phyloP scores from a whole-genome alignment of 768 basidiomycete species.

The Kwoniella sp. region DNA sequence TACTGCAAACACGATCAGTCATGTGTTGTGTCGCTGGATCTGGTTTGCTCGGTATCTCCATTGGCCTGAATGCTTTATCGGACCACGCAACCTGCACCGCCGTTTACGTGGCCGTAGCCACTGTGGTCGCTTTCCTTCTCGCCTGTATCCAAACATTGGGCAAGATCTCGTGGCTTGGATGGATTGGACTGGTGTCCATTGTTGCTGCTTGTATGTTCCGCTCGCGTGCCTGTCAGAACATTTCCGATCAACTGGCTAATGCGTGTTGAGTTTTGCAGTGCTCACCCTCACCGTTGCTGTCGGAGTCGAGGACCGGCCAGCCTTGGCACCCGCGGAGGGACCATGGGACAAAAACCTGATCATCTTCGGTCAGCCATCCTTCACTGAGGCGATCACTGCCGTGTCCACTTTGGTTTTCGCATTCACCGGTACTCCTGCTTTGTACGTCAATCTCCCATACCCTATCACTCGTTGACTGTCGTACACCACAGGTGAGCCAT shows the following conservation, averaged over 20 bases:
- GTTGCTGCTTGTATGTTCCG: slow-evolving; percentile 11
- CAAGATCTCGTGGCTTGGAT: slow-evolving; percentile 50
- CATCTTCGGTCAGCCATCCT: slow-evolving; percentile 35
- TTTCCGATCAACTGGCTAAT: no score
- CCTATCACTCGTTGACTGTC: no score
- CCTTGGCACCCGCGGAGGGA: slow-evolving; percentile 29
- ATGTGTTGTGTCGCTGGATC: slow-evolving; percentile 38
- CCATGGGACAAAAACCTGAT: slow-evolving; percentile 34
- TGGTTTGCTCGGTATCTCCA: slow-evolving; percentile 47
- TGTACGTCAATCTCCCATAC: no score
- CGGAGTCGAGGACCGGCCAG: slow-evolving; percentile 37
- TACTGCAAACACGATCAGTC: neutral
- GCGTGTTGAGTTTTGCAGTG: slow-evolving; percentile 2
- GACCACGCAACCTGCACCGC: slow-evolving; percentile 56
- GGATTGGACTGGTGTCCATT: slow-evolving; percentile 23
- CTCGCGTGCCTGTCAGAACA: neutral
- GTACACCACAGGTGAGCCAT: no score
- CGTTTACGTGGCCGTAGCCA: slow-evolving; percentile 52
- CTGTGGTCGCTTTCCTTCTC: slow-evolving; percentile 39
- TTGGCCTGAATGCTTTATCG: slow-evolving; percentile 53
- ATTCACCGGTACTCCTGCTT: slow-evolving; percentile 44
- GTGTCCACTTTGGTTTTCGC: slow-evolving; percentile 51
- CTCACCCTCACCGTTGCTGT: slow-evolving; percentile 37
- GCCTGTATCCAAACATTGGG: slow-evolving; percentile 52
- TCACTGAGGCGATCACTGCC: slow-evolving; percentile 51